phyloP scores from a whole-genome alignment of 495 filamentous ascomycete genomes.

The Penicillium egyptiacum region DNA sequence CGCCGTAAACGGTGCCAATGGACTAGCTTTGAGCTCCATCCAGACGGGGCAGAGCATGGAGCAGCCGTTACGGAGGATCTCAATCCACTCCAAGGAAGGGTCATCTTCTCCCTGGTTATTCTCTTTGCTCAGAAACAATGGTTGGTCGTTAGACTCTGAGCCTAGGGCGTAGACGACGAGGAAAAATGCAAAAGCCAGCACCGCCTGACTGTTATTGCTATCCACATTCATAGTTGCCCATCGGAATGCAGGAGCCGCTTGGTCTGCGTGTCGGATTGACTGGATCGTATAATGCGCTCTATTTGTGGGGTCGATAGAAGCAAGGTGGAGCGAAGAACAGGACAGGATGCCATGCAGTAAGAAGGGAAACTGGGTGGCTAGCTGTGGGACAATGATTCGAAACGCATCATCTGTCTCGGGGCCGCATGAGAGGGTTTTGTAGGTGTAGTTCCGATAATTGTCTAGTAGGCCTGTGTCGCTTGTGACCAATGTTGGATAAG shows the following conservation, averaged over 20 bases:
- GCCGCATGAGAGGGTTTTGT: constrained; percentile 11
- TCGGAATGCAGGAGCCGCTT: constrained; percentile 35
- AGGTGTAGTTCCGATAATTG: constrained; percentile 22
- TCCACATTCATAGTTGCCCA: constrained; percentile 25
- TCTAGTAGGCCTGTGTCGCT: constrained; percentile 18
- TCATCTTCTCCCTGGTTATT: background rate
- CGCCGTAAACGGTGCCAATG: background rate
- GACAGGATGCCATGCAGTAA: constrained; percentile 40
- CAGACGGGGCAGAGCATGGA: constrained; percentile 1
- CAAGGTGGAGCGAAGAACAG: constrained; percentile 33
- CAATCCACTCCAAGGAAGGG: background rate
- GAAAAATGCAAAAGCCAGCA: constrained; percentile 37
- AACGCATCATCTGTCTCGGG: constrained; percentile 22
- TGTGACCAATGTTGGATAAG: constrained; percentile 5
- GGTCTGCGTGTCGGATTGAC: constrained; percentile 29
- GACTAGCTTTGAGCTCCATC: background rate
- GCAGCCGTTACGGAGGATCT: background rate
- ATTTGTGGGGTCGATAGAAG: constrained; percentile 18
- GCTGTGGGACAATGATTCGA: constrained; percentile 20
- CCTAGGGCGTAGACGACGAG: constrained; percentile 31
- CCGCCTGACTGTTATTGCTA: constrained; percentile 32
- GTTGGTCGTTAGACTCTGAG: background rate
- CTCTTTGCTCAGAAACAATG: background rate
- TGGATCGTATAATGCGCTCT: constrained; percentile 20
- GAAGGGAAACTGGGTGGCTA: constrained; percentile 28